Base-by-base conservation (phyloP, 495 filamentous ascomycete genomes). In the Annulohypoxylon nitens region DNA sequence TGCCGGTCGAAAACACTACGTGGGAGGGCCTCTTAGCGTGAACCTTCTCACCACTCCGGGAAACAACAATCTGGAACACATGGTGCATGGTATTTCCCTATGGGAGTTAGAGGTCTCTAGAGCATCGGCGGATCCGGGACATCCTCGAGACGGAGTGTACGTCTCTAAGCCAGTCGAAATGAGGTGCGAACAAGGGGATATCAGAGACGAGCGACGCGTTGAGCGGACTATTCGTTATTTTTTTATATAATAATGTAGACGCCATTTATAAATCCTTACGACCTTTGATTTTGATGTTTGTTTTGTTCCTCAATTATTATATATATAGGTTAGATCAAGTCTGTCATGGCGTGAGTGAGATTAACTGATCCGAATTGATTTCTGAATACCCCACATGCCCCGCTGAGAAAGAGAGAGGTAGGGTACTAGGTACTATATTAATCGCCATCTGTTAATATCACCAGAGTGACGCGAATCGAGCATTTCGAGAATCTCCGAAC, bases 131-230 rank as follows among this genome's bases (percentile, higher is more conserved):
- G 43, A 18, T 1, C 43, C 43, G 18, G 12, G 7, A 20, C 43
- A 47, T 47, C 43, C 43, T 18, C 43, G 43, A 47, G 43, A 47
- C 43, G n/a, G n/a, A 47, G 43, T 47, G 4, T 47, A 47, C 8
- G 16, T 47, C 7, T 47, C n/a, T 18, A 47, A 47, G 43, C 14
- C 7, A 4, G 43, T 47, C 4, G 43, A 47, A 5, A n/a, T 18
- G 43, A 47, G 14, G 16, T 18, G n/a, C n/a, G n/a, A 47, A 47
- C 43, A 18, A 6, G n/a, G 43, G 18, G 43, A 2, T 16, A 20
- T 47, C 0, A 12, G 16, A 47, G 8, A 47, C 18, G 43, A 47
- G 5, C n/a, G 43, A 20, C n/a, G n/a, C 6, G 43, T 47, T 47
- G 14, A 14, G 18, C 16, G 16, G n/a, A 6, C 39, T n/a, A 43